A percentile compares a stretch with the other conserved stretches of the same genome.
phyloP scores from a whole-genome alignment of 1,284 basidiomycete species.

The Leccinum griseonigrum region DNA sequence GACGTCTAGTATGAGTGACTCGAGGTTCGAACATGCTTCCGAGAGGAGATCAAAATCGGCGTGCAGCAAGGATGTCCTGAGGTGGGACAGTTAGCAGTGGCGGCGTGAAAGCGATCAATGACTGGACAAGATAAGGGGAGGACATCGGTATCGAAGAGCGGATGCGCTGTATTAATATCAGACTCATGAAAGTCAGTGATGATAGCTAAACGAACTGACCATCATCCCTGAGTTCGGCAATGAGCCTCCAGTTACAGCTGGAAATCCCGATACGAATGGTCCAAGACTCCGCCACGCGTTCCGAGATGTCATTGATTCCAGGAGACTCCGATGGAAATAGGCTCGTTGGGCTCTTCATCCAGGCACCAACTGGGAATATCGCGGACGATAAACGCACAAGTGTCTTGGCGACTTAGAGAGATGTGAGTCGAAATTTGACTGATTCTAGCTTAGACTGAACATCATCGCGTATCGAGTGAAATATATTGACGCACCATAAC shows the following conservation, averaged over 20 bases:
- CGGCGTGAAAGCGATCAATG: conserved; percentile 56
- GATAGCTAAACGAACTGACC: conserved; percentile 37
- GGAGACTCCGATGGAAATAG: conserved; percentile 25
- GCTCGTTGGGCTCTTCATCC: conserved; percentile 39
- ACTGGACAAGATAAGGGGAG: conserved; percentile 61
- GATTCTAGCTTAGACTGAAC: conserved; percentile 48
- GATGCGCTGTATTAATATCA: conserved; percentile 40
- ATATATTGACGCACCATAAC: conserved; percentile 54
- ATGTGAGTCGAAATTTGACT: conserved; percentile 63
- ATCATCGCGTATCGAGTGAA: conserved; percentile 2
- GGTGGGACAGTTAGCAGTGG: conserved; percentile 43
- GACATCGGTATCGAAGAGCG: conserved; percentile 57
- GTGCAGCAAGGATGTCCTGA: conserved; percentile 47
- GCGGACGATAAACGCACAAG: conserved; percentile 66
- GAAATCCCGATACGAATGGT: conserved; percentile 59
- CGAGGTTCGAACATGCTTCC: conserved; percentile 70
- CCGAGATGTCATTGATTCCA: conserved; percentile 22
- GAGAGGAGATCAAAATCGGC: conserved; percentile 72
- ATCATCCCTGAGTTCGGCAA: conserved; percentile 65
- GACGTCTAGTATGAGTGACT: conserved; percentile 72
- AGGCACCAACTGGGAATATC: conserved; percentile 69
- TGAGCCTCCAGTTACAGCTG: conserved; percentile 73
- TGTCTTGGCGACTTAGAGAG: conserved; percentile 62
- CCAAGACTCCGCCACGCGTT: conserved; percentile 56
- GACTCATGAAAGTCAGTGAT: background rate